These are phyloP conservation scores for Diaporthe sp. DNA, from an alignment of 2,329 filamentous ascomycete genomes.

Conservation along the genomic window DNA sequence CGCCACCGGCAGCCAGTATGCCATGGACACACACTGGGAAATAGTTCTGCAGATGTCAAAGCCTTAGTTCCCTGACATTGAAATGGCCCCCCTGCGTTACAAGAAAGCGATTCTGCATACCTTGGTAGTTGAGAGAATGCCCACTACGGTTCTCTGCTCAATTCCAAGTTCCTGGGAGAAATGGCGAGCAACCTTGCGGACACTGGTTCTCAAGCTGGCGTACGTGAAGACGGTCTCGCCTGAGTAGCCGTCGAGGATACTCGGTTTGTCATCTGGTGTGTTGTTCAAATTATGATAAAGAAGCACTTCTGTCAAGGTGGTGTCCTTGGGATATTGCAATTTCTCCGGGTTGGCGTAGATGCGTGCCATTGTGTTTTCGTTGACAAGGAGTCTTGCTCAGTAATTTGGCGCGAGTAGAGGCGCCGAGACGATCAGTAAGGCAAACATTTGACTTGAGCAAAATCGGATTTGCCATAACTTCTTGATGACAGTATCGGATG, in stretches of 20 bases:
- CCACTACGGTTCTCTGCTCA: slow-evolving; percentile 19
- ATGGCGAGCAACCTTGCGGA: slow-evolving; percentile 37
- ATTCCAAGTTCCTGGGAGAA: slow-evolving; percentile 20
- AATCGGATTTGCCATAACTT: neutral
- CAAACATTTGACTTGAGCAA: neutral
- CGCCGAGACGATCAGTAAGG: neutral
- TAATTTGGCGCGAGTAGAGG: neutral
- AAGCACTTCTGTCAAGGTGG: slow-evolving; percentile 30
- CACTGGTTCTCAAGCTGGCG: slow-evolving; percentile 28
- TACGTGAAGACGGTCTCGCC: slow-evolving; percentile 36
- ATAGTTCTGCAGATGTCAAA: slow-evolving; percentile 20
- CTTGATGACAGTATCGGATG: neutral
- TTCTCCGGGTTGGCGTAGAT: slow-evolving; percentile 4
- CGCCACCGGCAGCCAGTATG: slow-evolving; percentile 30
- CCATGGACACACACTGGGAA: slow-evolving; percentile 36
- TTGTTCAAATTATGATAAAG: slow-evolving; percentile 35
- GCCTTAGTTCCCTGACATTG: neutral
- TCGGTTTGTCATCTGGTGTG: slow-evolving; percentile 30
- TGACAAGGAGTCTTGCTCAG: neutral
- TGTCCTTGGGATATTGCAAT: slow-evolving; percentile 30
- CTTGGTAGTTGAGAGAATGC: slow-evolving; percentile 35
- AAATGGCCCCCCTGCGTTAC: too few relatives aligned
- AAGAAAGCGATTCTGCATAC: neutral
- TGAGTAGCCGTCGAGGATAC: slow-evolving; percentile 34
- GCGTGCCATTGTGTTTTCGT: neutral